Evolutionary conservation across 2,329 filamentous ascomycete genomes (phyloP), one percentile per base, ranked within the genome.

Genomic region (Elsinoe necatrix): DNA sequence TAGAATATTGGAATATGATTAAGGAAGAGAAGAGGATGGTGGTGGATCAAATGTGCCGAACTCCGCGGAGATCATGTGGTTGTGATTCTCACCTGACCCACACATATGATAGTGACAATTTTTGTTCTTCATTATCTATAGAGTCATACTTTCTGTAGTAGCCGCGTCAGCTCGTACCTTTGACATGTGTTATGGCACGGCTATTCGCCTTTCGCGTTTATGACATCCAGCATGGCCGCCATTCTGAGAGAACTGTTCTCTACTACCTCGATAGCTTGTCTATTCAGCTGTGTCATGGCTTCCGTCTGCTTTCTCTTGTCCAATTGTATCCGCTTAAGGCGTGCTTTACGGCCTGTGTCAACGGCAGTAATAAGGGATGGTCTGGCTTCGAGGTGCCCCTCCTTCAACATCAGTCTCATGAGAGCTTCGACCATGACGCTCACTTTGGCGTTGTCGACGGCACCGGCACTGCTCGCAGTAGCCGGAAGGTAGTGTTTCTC

Each of bases 401-500:
- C 55, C 29, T 59, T 59, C 65, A 64, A 71, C 25, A 83, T 68
- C 5, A 83, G 71, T 45, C 83, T 76, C 27, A 88, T 64, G 51
- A 89, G 69, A 1, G 76, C 76, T 70, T 92, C 88, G 0, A 89
- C 72, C 27, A 87, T 68, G 8, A 91, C 70, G 1, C 84, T 84
- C 35, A 91, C 75, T 67, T 86, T 87, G 25, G 84, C 83, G 63
- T 93, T 91, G 60, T 89, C 86, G 18, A 81, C 77, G 0, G 79
- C 69, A 5, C 75, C 77, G 12, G 78, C 73, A 0, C 78, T 81
- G 58, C 80, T 83, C 1, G 87, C 85, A 0, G 84, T 75, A 61
- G 79, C 83, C 0, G 81, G 81, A 1, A 89, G 76, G 67, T 83
- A 91, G 64, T 83, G 84, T 42, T 74, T 61, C 59, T 81, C 76